These are phyloP conservation scores for Saccharomycopsis phalli DNA, from an alignment of 1,139 yeast genomes.

Conservation along the genomic window DNA sequence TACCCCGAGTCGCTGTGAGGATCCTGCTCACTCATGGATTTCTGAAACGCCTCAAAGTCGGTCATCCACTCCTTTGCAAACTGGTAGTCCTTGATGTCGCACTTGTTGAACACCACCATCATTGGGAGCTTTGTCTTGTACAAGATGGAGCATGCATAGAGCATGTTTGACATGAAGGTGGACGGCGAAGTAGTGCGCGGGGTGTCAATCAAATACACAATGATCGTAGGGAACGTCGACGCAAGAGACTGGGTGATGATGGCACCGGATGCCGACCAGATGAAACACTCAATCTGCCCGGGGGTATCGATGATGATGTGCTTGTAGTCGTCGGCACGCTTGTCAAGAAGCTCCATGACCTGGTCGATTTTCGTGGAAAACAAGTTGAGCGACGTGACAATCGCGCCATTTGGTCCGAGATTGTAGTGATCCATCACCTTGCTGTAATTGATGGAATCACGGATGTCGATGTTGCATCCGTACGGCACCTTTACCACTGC, in stretches of 20 bases:
- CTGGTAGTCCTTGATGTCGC: slow-evolving; percentile 75
- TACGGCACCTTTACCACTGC: slow-evolving; percentile 90
- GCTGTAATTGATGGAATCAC: slow-evolving; percentile 92
- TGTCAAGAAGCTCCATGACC: slow-evolving; percentile 78
- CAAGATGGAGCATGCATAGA: slow-evolving; percentile 92
- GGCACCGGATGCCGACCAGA: slow-evolving; percentile 95
- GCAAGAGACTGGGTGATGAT: slow-evolving; percentile 97
- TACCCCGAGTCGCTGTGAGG: slow-evolving; percentile 80
- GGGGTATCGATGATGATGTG: slow-evolving; percentile 94
- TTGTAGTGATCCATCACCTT: slow-evolving; percentile 92
- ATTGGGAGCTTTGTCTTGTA: slow-evolving; percentile 95
- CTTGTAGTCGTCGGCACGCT: slow-evolving; percentile 53
- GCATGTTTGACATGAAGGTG: slow-evolving; percentile 96
- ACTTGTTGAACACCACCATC: slow-evolving; percentile 94
- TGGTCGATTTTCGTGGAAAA: slow-evolving; percentile 96
- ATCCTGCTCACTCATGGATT: slow-evolving; percentile 59
- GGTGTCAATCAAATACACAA: slow-evolving; percentile 94
- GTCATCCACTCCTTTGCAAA: slow-evolving; percentile 97
- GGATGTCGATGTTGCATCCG: slow-evolving; percentile 88
- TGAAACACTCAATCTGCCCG: slow-evolving; percentile 96
- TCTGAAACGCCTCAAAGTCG: slow-evolving; percentile 88
- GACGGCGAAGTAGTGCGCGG: slow-evolving; percentile 93
- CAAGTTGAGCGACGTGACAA: slow-evolving; percentile 85
- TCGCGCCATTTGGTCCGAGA: slow-evolving; percentile 97
- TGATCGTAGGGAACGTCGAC: slow-evolving; percentile 87